A percentile compares a stretch with the other conserved stretches of the same genome.
phyloP scores from a whole-genome alignment of 495 filamentous ascomycete species.

The Annulohypoxylon moriforme region DNA sequence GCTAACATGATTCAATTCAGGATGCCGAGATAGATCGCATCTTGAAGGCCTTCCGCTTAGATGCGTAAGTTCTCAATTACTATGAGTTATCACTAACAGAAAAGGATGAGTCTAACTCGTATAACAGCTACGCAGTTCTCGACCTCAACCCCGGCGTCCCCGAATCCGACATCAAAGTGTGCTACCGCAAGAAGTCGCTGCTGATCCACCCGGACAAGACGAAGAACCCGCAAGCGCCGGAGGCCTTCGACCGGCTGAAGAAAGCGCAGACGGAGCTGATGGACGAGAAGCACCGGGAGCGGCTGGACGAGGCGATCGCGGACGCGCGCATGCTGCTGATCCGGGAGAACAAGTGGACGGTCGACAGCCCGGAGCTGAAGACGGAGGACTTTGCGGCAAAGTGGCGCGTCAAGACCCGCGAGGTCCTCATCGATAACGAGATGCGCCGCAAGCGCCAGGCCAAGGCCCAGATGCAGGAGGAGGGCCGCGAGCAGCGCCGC shows the following conservation, averaged over 20 bases:
- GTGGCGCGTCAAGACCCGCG: slow-evolving; percentile 92
- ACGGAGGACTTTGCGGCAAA: slow-evolving; percentile 81
- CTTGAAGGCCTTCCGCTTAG: slow-evolving; percentile 80
- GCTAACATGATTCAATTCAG: slow-evolving; percentile 56
- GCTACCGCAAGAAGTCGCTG: slow-evolving; percentile 95
- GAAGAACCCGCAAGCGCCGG: slow-evolving; percentile 86
- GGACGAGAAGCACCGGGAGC: slow-evolving; percentile 89
- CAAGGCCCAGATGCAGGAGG: slow-evolving; percentile 96
- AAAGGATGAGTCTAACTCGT: slow-evolving; percentile 13
- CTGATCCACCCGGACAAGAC: slow-evolving; percentile 99
- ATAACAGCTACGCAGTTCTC: slow-evolving; percentile 84
- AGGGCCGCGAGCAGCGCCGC: slow-evolving; percentile 88
- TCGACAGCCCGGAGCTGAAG: slow-evolving; percentile 87
- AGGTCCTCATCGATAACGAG: slow-evolving; percentile 94
- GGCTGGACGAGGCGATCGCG: slow-evolving; percentile 92
- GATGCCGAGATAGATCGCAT: slow-evolving; percentile 98
- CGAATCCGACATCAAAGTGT: slow-evolving; percentile 93
- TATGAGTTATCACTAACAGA: not conserved
- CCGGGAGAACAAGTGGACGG: slow-evolving; percentile 89
- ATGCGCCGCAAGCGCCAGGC: slow-evolving; percentile 82
- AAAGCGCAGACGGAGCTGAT: slow-evolving; percentile 91
- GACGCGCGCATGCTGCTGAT: slow-evolving; percentile 95
- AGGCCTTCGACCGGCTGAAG: slow-evolving; percentile 96
- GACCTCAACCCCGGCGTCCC: slow-evolving; percentile 95
- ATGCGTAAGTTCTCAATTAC: slow-evolving; percentile 27